Conservation (phyloP, 345 rosid species). For the Heritiera littoralis region DNA sequence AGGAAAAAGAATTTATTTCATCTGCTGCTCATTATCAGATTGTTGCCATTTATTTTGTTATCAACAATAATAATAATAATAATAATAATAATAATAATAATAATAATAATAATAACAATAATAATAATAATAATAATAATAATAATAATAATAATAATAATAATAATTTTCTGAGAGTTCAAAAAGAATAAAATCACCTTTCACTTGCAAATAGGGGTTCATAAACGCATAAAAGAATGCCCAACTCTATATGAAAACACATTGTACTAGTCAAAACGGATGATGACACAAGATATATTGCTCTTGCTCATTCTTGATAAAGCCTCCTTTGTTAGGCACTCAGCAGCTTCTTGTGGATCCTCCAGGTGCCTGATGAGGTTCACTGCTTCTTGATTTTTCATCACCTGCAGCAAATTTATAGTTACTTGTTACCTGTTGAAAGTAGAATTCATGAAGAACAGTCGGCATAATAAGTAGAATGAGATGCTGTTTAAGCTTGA, state of each 20-base stretch:
- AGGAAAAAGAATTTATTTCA: not conserved
- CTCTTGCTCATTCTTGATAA: slow-evolving; percentile 55
- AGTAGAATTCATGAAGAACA: not conserved
- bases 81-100: no score
- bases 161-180: no score
- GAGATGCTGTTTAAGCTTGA: no score
- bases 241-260: not conserved
- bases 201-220: not conserved
- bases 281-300: slow-evolving; percentile 56
- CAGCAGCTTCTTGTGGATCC: slow-evolving; percentile 70
- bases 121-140: no score
- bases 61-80: no score
- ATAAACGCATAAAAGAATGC: not conserved
- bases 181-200: not conserved
- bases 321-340: slow-evolving; percentile 70
- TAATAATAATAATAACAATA: no score
- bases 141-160: no score
- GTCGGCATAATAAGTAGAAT: not conserved
- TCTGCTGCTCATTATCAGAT: not conserved
- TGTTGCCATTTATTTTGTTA: not conserved
- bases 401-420: slow-evolving; percentile 42
- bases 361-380: slow-evolving; percentile 57
- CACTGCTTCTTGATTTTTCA: slow-evolving; percentile 76
- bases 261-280: slow-evolving; percentile 47
- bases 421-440: not conserved